Conservation (phyloP, 257 asterid species). For the Ocimum tenuiflorum region DNA sequence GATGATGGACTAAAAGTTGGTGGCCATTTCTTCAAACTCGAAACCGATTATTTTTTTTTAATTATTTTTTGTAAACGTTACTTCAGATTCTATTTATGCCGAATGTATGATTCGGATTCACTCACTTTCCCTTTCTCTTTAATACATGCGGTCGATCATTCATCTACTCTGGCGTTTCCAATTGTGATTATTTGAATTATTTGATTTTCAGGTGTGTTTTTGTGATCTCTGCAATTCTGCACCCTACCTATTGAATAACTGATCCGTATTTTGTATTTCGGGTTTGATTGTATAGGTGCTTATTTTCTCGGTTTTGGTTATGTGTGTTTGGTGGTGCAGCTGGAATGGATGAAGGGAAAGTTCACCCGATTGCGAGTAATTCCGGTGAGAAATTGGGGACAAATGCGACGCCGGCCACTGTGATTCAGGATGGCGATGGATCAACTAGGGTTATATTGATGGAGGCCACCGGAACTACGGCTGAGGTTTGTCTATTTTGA, state of each 20-base stretch:
- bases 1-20: constrained; percentile 24
- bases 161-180: constrained; percentile 8
- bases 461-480: constrained; percentile 73
- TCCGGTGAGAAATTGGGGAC: constrained; percentile 30
- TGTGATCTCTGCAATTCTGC: not conserved
- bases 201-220: constrained; percentile 21
- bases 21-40: constrained; percentile 34
- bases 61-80: constrained; percentile 2
- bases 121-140: constrained; percentile 5
- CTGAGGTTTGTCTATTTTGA: constrained; percentile 41
- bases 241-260: not conserved
- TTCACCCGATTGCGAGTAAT: constrained; percentile 23
- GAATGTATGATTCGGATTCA: constrained; percentile 30
- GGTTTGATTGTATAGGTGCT: too few relatives aligned
- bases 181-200: not conserved
- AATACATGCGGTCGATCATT: constrained; percentile 5
- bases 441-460: constrained; percentile 49
- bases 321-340: too few relatives aligned
- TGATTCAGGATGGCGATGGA: constrained; percentile 52
- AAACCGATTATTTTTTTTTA: constrained; percentile 7
- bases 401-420: constrained; percentile 38
- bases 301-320: too few relatives aligned
- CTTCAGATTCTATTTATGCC: constrained; percentile 14
- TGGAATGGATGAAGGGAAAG: constrained; percentile 29
- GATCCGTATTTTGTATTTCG: constrained; percentile 4